These are phyloP conservation scores for Melanopsichium pennsylvanicum DNA, from an alignment of 1,284 basidiomycete genomes.

Conservation along the genomic window DNA sequence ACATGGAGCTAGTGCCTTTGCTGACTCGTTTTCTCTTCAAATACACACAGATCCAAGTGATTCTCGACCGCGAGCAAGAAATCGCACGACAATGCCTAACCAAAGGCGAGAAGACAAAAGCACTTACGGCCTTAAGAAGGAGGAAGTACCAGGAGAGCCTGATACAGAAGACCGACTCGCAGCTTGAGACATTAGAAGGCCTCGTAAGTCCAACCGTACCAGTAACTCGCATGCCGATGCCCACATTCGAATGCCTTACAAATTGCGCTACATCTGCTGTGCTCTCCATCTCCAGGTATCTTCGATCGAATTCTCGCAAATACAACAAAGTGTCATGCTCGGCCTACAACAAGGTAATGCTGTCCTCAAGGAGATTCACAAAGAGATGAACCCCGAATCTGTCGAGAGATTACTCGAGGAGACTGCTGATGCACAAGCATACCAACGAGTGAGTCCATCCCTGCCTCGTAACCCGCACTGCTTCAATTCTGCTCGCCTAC, in stretches of 20 bases:
- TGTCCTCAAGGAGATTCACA: constrained; percentile 90
- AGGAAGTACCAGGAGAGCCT: constrained; percentile 93
- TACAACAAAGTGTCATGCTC: constrained; percentile 90
- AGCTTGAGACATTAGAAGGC: constrained; percentile 87
- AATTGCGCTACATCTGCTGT: background rate
- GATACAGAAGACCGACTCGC: constrained; percentile 84
- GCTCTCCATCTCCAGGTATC: constrained; percentile 74
- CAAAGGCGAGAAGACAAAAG: constrained; percentile 83
- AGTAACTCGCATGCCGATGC: no score
- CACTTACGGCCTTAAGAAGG: constrained; percentile 82
- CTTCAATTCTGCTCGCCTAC: no score
- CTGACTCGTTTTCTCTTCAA: background rate
- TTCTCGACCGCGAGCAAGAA: constrained; percentile 85
- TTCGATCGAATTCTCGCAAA: constrained; percentile 92
- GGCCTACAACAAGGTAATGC: constrained; percentile 91
- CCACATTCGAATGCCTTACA: no score
- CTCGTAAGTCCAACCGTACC: constrained; percentile 81
- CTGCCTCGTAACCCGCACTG: background rate
- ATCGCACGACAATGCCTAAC: constrained; percentile 85
- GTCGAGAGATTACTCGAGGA: constrained; percentile 93
- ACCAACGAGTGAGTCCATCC: constrained; percentile 75
- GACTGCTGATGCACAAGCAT: constrained; percentile 88
- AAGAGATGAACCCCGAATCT: constrained; percentile 87
- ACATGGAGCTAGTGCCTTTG: background rate
- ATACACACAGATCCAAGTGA: constrained; percentile 76